Evolutionary conservation across 2,329 filamentous ascomycete species (phyloP).

Genomic region (Nannizzia gypsea): DNA sequence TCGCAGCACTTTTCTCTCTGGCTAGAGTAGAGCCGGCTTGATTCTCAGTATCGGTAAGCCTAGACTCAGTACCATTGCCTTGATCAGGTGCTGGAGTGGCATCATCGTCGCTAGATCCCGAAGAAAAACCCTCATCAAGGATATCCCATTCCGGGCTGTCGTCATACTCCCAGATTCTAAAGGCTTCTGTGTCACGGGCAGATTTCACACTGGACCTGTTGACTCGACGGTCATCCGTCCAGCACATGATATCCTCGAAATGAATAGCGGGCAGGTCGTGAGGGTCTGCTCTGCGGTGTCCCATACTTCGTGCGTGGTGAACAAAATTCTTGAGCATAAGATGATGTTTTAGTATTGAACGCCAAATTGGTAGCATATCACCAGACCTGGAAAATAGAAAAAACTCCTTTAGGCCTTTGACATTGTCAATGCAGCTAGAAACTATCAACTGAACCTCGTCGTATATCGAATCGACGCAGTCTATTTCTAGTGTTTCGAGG

Average conservation of each 20-base stretch:
- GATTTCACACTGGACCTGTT: too few species aligned
- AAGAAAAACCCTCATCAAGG: too few species aligned
- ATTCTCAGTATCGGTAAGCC: too few species aligned
- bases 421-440: not conserved
- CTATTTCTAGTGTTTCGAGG: not conserved
- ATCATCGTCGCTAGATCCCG: too few species aligned
- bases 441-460: not conserved
- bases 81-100: too few species aligned
- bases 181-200: constrained; percentile 5
- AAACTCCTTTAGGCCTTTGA: constrained; percentile 5
- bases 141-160: not conserved
- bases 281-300: not conserved
- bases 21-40: too few species aligned
- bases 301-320: constrained; percentile 5
- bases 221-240: constrained; percentile 1
- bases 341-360: constrained; percentile 2
- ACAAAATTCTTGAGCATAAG: constrained; percentile 7
- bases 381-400: constrained; percentile 1
- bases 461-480: not conserved
- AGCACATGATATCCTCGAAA: not conserved
- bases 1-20: too few species aligned
- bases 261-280: not conserved
- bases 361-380: not conserved
- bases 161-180: not conserved
- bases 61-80: too few species aligned